Evolutionary conservation across 129 eudicot species (phyloP).

Genomic region (Smallanthus sonchifolius): DNA sequence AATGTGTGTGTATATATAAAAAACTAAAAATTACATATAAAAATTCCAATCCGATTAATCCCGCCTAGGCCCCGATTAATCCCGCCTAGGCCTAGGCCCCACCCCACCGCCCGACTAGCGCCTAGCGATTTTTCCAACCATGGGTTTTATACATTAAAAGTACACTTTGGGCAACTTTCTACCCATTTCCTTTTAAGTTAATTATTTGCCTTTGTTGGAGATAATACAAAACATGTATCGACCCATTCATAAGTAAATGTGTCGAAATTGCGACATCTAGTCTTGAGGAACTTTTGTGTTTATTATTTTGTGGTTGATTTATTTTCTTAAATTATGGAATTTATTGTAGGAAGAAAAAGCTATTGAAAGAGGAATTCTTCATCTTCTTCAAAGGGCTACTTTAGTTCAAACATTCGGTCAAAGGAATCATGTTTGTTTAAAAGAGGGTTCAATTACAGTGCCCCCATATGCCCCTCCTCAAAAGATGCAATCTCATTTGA

Average conservation of each 20-base stretch:
- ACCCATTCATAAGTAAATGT: not conserved
- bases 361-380: conserved; percentile 86
- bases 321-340: not conserved
- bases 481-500: conserved; percentile 87
- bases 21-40: no score
- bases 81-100: no score
- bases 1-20: no score
- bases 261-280: not conserved
- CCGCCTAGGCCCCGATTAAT: no score
- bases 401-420: conserved; percentile 97
- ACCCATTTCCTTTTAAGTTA: not conserved
- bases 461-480: conserved; percentile 99
- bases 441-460: conserved; percentile 81
- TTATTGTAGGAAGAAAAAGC: conserved; percentile 89
- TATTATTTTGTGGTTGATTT: not conserved
- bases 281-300: conserved; percentile 3
- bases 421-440: conserved; percentile 84
- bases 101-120: no score
- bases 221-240: not conserved
- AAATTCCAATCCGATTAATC: no score
- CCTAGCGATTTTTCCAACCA: no score
- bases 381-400: conserved; percentile 82
- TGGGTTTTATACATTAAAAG: not conserved
- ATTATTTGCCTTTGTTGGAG: not conserved
- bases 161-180: not conserved